Evolutionary conservation across 345 rosid species (phyloP).

Genomic region (Eucalyptus marginata): DNA sequence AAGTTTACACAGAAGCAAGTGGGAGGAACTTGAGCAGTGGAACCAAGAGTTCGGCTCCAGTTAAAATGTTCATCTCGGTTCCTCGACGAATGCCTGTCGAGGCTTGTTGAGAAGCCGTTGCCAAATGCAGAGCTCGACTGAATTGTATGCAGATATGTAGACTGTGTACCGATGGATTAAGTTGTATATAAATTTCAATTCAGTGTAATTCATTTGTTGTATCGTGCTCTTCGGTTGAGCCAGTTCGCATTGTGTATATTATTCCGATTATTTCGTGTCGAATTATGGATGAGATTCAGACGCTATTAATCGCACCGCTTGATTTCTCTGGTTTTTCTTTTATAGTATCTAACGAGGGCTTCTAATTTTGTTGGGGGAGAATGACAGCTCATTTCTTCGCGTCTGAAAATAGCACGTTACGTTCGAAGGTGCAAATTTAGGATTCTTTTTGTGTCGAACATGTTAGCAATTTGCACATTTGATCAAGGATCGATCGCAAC

Average conservation of each 20-base stretch:
- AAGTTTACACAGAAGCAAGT: conserved; percentile 77
- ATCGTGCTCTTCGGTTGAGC: not conserved
- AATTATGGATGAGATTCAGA: not conserved
- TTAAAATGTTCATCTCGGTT: not conserved
- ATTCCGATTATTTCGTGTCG: not conserved
- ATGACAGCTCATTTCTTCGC: not conserved
- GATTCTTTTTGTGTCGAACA: not conserved
- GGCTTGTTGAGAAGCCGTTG: not conserved
- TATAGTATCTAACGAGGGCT: not conserved
- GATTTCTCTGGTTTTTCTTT: not conserved
- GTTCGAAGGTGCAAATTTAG: not conserved
- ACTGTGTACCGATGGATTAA: not conserved
- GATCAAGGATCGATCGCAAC: not conserved
- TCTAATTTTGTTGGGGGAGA: not conserved
- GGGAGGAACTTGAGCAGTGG: conserved; percentile 93
- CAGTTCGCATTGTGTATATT: not conserved
- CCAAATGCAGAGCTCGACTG: not conserved
- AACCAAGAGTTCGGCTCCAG: conserved; percentile 79
- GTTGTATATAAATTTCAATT: not conserved
- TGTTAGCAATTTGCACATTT: not conserved
- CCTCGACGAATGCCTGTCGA: not conserved
- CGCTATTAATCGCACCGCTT: not conserved
- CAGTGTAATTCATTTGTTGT: not conserved
- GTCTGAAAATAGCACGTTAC: not conserved
- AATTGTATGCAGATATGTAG: not conserved